Evolutionary conservation across 768 basidiomycete genomes (phyloP), one percentile per base, ranked within the genome.

Genomic region (Kwoniella europaea): DNA sequence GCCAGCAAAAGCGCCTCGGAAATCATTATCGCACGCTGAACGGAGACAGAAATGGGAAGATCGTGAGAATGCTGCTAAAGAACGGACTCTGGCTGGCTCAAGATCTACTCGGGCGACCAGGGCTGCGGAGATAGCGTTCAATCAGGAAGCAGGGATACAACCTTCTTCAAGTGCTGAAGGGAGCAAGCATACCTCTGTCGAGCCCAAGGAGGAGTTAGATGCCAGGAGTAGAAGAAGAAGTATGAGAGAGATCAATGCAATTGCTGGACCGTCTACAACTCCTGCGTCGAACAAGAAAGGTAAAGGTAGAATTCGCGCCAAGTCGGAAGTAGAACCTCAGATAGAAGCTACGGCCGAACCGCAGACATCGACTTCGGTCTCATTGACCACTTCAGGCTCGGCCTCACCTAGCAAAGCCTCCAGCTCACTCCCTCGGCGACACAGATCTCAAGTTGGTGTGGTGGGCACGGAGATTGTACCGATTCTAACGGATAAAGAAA

Each of bases 401-500:
- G 50, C 56, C 10, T 68, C 67, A 18, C 59, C 59, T 7, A 52
- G n/a, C 1, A 61, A 54, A 22, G n/a, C 50, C 20, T 50, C 58
- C 2, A 60, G 18, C 12, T 56, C 44, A 29, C 18, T 64, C n/a
- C 60, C n/a, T 20, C 18, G 27, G 15, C 61, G 61, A 46, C 61
- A 55, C 15, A 68, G 72, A 53, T 29, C 68, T 10, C 71, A 75
- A 52, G 27, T 68, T 46, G 82, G 82, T 10, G 82, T 83, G 9
- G 77, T 69, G 10, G 82, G 79, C 4, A 29, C 75, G 1, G 74
- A 76, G 64, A 68, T 72, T 1, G 57, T 81, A 18, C 65, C 77
- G 4, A 58, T 77, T 0, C 16, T 82, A 41, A 77, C 71, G 3
- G 79, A 79, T 58, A 74, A 68, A 60, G 80, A 84, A 65, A 63